A percentile compares a stretch with the other conserved stretches of the same genome.
These are phyloP conservation scores for Oidiodendron maius DNA, from an alignment of 495 filamentous ascomycete genomes.

Conservation along the genomic window DNA sequence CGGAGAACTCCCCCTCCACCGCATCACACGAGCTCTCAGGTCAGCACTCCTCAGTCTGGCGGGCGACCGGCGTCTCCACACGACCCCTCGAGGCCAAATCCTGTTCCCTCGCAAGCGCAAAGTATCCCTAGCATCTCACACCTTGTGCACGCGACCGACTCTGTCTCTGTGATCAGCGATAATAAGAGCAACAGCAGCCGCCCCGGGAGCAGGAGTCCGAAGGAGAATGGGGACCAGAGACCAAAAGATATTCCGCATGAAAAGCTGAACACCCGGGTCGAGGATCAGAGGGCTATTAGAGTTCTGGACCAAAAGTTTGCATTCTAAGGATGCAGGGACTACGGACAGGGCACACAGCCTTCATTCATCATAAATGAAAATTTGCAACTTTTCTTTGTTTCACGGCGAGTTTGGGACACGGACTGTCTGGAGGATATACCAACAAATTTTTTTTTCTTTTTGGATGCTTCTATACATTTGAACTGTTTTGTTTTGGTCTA, in stretches of 20 bases:
- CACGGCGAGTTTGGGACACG: too few species aligned
- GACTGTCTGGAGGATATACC: too few species aligned
- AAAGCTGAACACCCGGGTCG: slow-evolving; percentile 54
- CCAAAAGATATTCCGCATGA: slow-evolving; percentile 59
- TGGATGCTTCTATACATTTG: too few species aligned
- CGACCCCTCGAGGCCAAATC: slow-evolving; percentile 4
- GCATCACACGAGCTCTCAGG: slow-evolving; percentile 7
- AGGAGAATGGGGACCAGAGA: slow-evolving; percentile 22
- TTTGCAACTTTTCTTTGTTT: too few species aligned
- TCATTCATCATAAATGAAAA: too few species aligned
- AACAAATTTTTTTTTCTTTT: too few species aligned
- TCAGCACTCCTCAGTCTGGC: slow-evolving; percentile 17
- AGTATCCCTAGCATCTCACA: slow-evolving; percentile 31
- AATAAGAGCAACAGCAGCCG: slow-evolving; percentile 29
- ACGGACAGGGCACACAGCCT: too few species aligned
- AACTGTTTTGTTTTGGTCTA: too few species aligned
- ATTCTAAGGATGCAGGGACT: too few species aligned
- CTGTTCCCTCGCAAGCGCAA: slow-evolving; percentile 14
- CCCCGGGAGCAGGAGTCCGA: slow-evolving; percentile 28
- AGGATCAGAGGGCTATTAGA: slow-evolving; percentile 60
- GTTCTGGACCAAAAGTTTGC: slow-evolving; percentile 53
- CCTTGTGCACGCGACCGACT: slow-evolving; percentile 26
- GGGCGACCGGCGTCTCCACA: slow-evolving; percentile 13
- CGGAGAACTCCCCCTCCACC: slow-evolving; percentile 12
- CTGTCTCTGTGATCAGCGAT: slow-evolving; percentile 25